Percentiles rank a stretch among this genome's conserved stretches.
These are phyloP conservation scores for Diutina sp. DNA, from an alignment of 1,139 yeast species.

Conservation along the genomic window DNA sequence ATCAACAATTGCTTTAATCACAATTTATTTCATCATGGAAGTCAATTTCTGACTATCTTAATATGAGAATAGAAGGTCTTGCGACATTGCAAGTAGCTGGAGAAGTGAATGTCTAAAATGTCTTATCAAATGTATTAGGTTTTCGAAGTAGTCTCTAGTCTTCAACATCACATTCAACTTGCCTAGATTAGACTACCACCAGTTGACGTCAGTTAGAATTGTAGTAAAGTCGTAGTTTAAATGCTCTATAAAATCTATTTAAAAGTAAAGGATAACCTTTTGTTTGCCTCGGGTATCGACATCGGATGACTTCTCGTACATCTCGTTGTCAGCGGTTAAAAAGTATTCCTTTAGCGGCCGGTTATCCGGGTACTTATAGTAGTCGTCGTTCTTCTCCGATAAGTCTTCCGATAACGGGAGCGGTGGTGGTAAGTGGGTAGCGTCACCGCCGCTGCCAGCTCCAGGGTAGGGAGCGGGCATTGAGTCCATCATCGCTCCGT, in stretches of 20 bases:
- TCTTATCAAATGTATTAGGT: too few species aligned
- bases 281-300: slow-evolving; percentile 15
- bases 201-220: too few species aligned
- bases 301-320: slow-evolving; percentile 19
- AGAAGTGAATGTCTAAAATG: too few species aligned
- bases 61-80: too few species aligned
- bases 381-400: neutral
- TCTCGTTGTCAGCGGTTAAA: slow-evolving; percentile 22
- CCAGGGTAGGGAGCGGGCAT: neutral
- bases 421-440: neutral
- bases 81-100: too few species aligned
- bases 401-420: neutral
- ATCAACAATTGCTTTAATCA: too few species aligned
- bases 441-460: neutral
- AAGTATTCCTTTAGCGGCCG: slow-evolving; percentile 14
- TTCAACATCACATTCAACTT: too few species aligned
- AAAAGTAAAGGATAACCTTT: slow-evolving; percentile 24
- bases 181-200: too few species aligned
- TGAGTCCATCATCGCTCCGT: neutral
- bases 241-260: neutral
- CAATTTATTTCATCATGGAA: too few species aligned
- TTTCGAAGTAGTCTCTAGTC: too few species aligned
- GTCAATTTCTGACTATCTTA: too few species aligned
- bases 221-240: too few species aligned
- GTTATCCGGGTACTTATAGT: neutral